These are phyloP conservation scores for Cladophialophora exuberans DNA, from an alignment of 2,329 filamentous ascomycete species.

Conservation along the genomic window DNA sequence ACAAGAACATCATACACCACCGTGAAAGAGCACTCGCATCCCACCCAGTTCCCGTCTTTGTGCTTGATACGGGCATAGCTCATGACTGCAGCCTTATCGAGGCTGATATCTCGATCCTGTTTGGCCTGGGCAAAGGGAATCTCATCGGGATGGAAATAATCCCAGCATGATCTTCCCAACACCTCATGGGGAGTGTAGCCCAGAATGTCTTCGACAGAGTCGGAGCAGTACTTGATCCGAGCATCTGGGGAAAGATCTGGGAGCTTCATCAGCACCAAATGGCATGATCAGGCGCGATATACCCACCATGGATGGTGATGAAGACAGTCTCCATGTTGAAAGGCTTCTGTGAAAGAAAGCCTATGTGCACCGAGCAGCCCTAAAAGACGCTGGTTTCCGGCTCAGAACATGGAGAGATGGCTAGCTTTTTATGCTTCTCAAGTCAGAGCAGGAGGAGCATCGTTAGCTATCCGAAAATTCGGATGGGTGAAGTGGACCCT, in stretches of 20 bases:
- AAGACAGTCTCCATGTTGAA: slow-evolving; percentile 77
- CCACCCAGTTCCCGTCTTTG: slow-evolving; percentile 71
- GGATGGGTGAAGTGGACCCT: neutral
- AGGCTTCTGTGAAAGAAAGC: slow-evolving; percentile 14
- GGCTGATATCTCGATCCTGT: slow-evolving; percentile 71
- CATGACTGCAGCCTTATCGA: slow-evolving; percentile 84
- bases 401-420: slow-evolving; percentile 12
- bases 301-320: slow-evolving; percentile 85
- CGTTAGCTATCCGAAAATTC: neutral
- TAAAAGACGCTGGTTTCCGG: slow-evolving; percentile 32
- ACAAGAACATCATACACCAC: slow-evolving; percentile 87
- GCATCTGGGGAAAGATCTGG: slow-evolving; percentile 75
- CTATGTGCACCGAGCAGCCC: slow-evolving; percentile 29
- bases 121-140: slow-evolving; percentile 73
- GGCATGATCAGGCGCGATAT: slow-evolving; percentile 15
- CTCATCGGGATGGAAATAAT: slow-evolving; percentile 84
- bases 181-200: slow-evolving; percentile 79
- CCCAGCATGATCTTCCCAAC: slow-evolving; percentile 75
- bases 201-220: slow-evolving; percentile 80
- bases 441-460: neutral
- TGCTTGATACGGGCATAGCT: slow-evolving; percentile 76
- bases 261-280: slow-evolving; percentile 29
- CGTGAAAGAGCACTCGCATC: slow-evolving; percentile 87
- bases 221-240: slow-evolving; percentile 79
- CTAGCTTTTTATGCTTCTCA: slow-evolving; percentile 8